A percentile compares a stretch with the other conserved stretches of the same genome.
Conservation (phyloP, 441 rosid genomes). For the Pelargonium fulgidum region DNA sequence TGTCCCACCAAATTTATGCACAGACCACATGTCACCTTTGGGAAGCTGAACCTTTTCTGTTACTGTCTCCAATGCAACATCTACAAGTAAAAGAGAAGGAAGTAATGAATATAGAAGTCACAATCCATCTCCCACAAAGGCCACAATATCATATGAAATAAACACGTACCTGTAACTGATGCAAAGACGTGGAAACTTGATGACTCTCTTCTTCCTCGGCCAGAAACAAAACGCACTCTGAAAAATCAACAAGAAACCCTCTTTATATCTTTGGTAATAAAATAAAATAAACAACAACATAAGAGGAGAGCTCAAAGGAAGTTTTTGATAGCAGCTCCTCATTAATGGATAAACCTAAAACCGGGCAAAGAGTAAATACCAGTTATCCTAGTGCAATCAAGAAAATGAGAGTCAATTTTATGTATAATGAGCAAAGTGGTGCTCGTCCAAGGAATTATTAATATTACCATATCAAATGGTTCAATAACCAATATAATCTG, state of each 20-base stretch:
- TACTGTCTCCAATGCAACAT: conserved; percentile 43
- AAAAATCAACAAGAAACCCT: conserved; percentile 12
- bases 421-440: not conserved
- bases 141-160: not conserved
- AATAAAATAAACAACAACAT: not conserved
- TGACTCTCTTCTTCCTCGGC: conserved; percentile 24
- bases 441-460: not conserved
- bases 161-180: conserved; percentile 41
- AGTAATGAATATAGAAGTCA: conserved; percentile 7
- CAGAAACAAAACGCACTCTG: conserved; percentile 30
- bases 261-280: not conserved
- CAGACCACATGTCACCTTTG: conserved; percentile 73
- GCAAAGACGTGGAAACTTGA: conserved; percentile 23
- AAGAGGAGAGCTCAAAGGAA: not conserved
- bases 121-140: not conserved
- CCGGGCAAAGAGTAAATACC: not conserved
- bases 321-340: not conserved
- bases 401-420: not conserved
- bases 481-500: not conserved
- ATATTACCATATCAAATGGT: not conserved
- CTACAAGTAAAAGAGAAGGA: conserved; percentile 25
- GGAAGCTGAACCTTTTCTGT: conserved; percentile 49
- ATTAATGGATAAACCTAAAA: not conserved
- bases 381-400: not conserved
- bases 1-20: conserved; percentile 95